Conservation (phyloP, 2,329 filamentous ascomycete species). For the Pseudogymnoascus sp. region DNA sequence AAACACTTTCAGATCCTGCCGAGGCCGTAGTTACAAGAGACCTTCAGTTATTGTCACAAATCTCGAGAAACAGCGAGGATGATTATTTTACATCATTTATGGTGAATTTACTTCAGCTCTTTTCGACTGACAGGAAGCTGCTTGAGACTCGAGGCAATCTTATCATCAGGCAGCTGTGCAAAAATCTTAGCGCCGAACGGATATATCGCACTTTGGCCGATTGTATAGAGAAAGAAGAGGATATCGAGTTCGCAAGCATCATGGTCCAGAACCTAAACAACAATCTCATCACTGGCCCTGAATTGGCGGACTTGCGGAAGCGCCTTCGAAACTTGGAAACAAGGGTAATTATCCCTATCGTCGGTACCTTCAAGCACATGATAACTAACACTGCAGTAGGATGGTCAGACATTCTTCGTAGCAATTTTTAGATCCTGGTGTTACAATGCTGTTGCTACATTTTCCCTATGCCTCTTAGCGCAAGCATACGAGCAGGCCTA, state of each 20-base stretch:
- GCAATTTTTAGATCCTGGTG: constrained; percentile 95
- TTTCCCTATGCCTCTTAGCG: constrained; percentile 88
- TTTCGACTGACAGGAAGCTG: constrained; percentile 85
- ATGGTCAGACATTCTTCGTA: constrained; percentile 93
- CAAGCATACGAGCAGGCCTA: constrained; percentile 98
- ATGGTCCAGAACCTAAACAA: constrained; percentile 99
- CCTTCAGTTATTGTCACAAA: constrained; percentile 86
- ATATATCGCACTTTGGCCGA: constrained; percentile 95
- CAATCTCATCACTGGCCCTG: constrained; percentile 94
- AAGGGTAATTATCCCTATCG: constrained; percentile 44
- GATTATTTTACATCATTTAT: constrained; percentile 98
- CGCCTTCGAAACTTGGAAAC: constrained; percentile 84
- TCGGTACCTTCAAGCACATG: not conserved
- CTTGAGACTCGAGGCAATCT: constrained; percentile 90
- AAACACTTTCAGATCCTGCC: constrained; percentile 90
- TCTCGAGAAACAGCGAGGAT: constrained; percentile 92
- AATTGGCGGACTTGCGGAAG: constrained; percentile 84
- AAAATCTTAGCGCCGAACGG: constrained; percentile 85
- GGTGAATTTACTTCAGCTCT: constrained; percentile 90
- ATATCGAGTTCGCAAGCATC: constrained; percentile 96
- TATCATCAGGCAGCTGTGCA: constrained; percentile 90
- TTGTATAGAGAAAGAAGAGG: constrained; percentile 94
- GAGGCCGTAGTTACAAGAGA: constrained; percentile 95
- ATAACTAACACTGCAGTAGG: constrained; percentile 41
- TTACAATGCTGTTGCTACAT: constrained; percentile 95